Conservation (phyloP, 805 yeast genomes). For the Clavispora santaluciae region DNA sequence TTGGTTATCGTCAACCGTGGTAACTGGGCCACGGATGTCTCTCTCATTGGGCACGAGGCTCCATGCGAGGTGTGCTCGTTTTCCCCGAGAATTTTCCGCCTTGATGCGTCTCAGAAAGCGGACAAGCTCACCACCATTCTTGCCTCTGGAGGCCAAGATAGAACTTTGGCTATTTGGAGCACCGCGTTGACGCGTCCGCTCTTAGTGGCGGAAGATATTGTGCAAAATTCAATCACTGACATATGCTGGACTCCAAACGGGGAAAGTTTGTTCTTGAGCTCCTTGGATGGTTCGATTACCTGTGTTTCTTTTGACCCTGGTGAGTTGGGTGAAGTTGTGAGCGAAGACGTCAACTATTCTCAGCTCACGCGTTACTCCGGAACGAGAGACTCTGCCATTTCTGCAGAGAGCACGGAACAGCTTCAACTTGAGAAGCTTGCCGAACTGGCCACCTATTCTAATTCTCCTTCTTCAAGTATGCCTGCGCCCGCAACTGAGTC, state of each 20-base stretch:
- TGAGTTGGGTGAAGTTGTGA: conserved; percentile 64
- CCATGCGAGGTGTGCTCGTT: conserved; percentile 80
- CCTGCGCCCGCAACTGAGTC: background rate
- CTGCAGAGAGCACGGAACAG: conserved; percentile 85
- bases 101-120: conserved; percentile 14
- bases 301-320: conserved; percentile 56
- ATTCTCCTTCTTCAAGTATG: no score
- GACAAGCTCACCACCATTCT: conserved; percentile 57
- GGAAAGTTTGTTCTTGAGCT: conserved; percentile 61
- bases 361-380: conserved; percentile 83
- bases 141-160: conserved; percentile 97
- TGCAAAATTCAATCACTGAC: conserved; percentile 78
- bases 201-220: conserved; percentile 71
- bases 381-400: conserved; percentile 74
- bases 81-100: conserved; percentile 61
- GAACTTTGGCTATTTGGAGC: conserved; percentile 83
- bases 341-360: conserved; percentile 57
- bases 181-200: conserved; percentile 74
- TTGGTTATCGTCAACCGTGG: conserved; percentile 74
- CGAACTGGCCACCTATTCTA: background rate
- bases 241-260: conserved; percentile 88
- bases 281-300: conserved; percentile 80
- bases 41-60: conserved; percentile 77
- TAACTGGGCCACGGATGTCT: conserved; percentile 70
- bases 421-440: conserved; percentile 50